Evolutionary conservation across 208 protist species (phyloP).

Genomic region (Perkinsela sp.): DNA sequence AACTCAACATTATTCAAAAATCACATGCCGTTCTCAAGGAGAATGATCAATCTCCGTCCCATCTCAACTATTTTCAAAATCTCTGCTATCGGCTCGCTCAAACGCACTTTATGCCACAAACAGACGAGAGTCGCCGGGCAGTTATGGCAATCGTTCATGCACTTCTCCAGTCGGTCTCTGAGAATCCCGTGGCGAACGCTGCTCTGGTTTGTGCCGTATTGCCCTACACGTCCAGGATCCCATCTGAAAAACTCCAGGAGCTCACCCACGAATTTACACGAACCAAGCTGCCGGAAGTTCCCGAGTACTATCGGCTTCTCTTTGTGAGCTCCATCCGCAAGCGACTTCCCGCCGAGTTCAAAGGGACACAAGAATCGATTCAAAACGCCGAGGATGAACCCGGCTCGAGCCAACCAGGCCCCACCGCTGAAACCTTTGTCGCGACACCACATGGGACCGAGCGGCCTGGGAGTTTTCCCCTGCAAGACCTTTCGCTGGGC

Average conservation of each 20-base stretch:
- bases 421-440: background rate
- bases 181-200: background rate
- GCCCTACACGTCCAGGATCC: background rate
- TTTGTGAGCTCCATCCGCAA: background rate
- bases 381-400: background rate
- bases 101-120: background rate
- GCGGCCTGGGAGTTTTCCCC: background rate
- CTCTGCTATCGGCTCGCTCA: background rate
- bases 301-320: background rate
- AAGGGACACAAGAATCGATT: background rate
- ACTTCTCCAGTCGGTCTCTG: background rate
- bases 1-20: background rate
- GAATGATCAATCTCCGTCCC: background rate
- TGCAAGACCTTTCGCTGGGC: background rate
- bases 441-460: background rate
- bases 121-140: background rate
- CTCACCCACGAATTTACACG: background rate
- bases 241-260: background rate
- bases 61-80: background rate
- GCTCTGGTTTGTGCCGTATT: background rate
- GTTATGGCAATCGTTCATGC: background rate
- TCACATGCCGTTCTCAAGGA: background rate
- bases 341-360: background rate
- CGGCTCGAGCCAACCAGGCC: background rate
- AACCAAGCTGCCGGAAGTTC: background rate